Evolutionary conservation across 163 green algal genomes (phyloP).

Genomic region (Prototheca cutis): DNA sequence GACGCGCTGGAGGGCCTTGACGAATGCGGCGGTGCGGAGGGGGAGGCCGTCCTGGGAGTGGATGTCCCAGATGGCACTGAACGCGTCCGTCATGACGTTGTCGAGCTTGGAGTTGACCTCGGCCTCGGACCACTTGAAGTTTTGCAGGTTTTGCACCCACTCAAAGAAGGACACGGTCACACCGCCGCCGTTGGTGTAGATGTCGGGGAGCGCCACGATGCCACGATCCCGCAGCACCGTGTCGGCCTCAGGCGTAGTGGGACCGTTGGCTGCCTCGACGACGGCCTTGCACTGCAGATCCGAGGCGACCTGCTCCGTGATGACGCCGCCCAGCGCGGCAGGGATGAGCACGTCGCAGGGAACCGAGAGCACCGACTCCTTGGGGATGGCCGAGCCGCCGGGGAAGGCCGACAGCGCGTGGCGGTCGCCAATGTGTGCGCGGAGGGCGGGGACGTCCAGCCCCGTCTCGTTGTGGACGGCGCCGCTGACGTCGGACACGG

Average conservation of each 20-base stretch:
- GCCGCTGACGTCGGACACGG: constrained; percentile 58
- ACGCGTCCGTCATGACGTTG: constrained; percentile 68
- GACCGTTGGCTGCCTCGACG: constrained; percentile 82
- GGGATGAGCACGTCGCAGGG: constrained; percentile 86
- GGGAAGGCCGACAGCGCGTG: constrained; percentile 33
- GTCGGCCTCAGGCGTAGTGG: constrained; percentile 72
- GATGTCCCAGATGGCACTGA: constrained; percentile 69
- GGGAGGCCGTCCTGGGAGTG: constrained; percentile 52
- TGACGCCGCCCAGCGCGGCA: constrained; percentile 78
- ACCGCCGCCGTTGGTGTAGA: constrained; percentile 80
- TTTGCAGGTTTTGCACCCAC: constrained; percentile 90
- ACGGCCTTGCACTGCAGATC: constrained; percentile 61
- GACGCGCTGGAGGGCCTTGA: constrained; percentile 73
- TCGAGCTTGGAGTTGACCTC: constrained; percentile 80
- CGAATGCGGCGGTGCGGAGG: constrained; percentile 76
- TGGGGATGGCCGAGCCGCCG: constrained; percentile 34
- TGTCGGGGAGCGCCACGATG: constrained; percentile 82
- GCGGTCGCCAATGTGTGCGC: constrained; percentile 38
- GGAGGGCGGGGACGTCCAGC: constrained; percentile 60
- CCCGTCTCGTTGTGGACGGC: constrained; percentile 58
- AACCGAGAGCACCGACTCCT: constrained; percentile 52
- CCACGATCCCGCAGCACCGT: constrained; percentile 57
- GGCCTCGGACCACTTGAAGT: constrained; percentile 82
- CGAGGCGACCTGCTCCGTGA: constrained; percentile 53
- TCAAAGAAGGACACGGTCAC: constrained; percentile 83